A percentile compares a stretch with the other conserved stretches of the same genome.
These are phyloP conservation scores for Clarireedia hainanense DNA, from an alignment of 2,329 filamentous ascomycete species.

Conservation along the genomic window DNA sequence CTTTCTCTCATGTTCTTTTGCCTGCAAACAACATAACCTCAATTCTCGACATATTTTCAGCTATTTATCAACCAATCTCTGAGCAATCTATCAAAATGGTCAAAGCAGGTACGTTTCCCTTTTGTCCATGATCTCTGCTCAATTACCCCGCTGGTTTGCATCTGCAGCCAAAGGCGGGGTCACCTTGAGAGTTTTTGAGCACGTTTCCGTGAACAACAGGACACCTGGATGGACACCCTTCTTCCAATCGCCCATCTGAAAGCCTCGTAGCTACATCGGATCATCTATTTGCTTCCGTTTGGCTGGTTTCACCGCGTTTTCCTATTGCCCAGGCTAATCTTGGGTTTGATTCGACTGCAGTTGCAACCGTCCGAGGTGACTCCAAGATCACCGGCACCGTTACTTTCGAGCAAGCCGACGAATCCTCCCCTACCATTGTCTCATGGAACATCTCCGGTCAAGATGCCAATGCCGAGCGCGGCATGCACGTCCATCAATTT, in stretches of 20 bases:
- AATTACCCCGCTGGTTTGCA: conserved; percentile 4
- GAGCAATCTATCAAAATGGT: conserved; percentile 73
- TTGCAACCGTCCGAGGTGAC: conserved; percentile 96
- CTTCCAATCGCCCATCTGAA: conserved; percentile 27
- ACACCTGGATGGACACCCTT: conserved; percentile 40
- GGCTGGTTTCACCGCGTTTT: neutral
- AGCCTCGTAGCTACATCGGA: neutral
- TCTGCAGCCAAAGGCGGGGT: conserved; percentile 25
- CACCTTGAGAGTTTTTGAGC: conserved; percentile 50
- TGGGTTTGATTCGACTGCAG: conserved; percentile 39
- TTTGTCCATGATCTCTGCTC: neutral
- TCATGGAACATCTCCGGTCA: conserved; percentile 88
- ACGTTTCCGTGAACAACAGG: conserved; percentile 36
- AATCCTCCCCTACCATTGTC: conserved; percentile 76
- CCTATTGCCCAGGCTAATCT: neutral
- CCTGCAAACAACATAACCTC: conserved; percentile 3
- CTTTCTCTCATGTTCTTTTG: conserved; percentile 3
- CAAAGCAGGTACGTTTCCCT: conserved; percentile 74
- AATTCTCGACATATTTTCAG: neutral
- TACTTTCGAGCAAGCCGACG: conserved; percentile 85
- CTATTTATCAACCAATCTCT: conserved; percentile 13
- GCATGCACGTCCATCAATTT: conserved; percentile 98
- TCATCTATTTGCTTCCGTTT: neutral
- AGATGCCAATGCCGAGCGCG: conserved; percentile 92
- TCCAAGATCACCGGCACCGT: conserved; percentile 91